Evolutionary conservation across 2,329 filamentous ascomycete species (phyloP).

Genomic region (Xylaria sp.): DNA sequence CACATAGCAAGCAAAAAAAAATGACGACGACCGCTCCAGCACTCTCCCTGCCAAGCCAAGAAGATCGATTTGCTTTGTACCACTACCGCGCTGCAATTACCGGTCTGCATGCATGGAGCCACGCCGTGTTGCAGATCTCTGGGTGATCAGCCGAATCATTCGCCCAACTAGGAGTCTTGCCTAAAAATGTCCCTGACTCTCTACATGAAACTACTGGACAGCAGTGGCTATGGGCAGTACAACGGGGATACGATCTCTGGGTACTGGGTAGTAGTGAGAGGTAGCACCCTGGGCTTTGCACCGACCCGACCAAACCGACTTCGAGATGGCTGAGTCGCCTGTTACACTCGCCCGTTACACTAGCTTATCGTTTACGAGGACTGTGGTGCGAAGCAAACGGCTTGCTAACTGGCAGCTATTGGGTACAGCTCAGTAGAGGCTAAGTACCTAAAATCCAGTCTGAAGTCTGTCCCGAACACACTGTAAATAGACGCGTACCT

Average conservation of each 20-base stretch:
- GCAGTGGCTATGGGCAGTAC: no score
- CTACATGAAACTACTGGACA: constrained; percentile 13
- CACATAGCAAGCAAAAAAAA: not conserved
- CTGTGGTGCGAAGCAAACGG: not conserved
- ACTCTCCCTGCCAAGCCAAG: constrained; percentile 25
- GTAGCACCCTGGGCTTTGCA: no score
- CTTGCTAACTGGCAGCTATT: not conserved
- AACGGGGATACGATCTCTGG: not conserved
- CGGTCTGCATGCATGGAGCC: constrained; percentile 31
- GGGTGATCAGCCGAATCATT: constrained; percentile 41
- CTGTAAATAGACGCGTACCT: not conserved
- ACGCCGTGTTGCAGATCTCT: constrained; percentile 45
- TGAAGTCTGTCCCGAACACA: no score
- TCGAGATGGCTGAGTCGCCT: not conserved
- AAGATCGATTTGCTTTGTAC: constrained; percentile 7
- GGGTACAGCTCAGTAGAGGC: no score
- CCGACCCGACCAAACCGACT: constrained; percentile 2
- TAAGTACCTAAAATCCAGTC: no score
- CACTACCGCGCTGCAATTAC: constrained; percentile 4
- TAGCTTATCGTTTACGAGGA: not conserved
- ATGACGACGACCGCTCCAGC: not conserved
- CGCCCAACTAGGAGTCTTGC: constrained; percentile 36
- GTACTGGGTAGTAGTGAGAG: not conserved
- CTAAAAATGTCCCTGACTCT: constrained; percentile 20
- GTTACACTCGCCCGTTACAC: not conserved